A percentile compares a stretch with the other conserved stretches of the same genome.
Evolutionary conservation across 2,329 filamentous ascomycete genomes (phyloP).

Genomic region (Penicillium sp.): DNA sequence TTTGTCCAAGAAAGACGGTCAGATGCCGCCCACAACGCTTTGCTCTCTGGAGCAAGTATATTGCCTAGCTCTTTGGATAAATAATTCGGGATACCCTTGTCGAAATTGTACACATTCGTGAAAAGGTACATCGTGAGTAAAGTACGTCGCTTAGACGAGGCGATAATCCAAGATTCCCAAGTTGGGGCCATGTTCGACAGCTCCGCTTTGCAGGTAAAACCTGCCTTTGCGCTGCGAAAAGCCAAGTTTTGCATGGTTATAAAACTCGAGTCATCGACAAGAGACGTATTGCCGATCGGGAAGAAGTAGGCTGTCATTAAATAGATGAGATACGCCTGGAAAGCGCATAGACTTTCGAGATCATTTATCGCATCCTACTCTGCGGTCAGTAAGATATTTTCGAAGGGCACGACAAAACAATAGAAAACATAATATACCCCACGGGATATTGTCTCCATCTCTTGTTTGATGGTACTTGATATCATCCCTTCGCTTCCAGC

Average conservation of each 20-base stretch:
- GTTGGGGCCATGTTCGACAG: conserved; percentile 42
- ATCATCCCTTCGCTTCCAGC: conserved; percentile 33
- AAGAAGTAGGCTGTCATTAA: conserved; percentile 54
- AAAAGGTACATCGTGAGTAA: conserved; percentile 60
- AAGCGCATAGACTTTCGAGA: conserved; percentile 46
- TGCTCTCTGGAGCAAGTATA: conserved; percentile 48
- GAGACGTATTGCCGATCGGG: conserved; percentile 23
- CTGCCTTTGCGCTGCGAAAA: conserved; percentile 42
- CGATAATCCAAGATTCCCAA: conserved; percentile 61
- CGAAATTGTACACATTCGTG: conserved; percentile 53
- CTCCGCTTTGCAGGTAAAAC: conserved; percentile 53
- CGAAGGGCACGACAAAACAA: neutral
- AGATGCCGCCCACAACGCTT: conserved; percentile 50
- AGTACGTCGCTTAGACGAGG: conserved; percentile 57
- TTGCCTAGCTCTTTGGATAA: conserved; percentile 55
- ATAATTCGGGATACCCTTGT: conserved; percentile 52
- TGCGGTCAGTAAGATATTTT: too few relatives aligned
- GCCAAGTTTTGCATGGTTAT: conserved; percentile 58
- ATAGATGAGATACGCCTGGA: conserved; percentile 61
- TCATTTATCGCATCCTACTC: conserved; percentile 21
- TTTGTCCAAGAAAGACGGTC: conserved; percentile 47
- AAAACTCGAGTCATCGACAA: conserved; percentile 49
- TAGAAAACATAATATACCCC: conserved; percentile 16
- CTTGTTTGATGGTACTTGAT: conserved; percentile 20
- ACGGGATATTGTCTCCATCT: conserved; percentile 29